Conservation (phyloP, 1,284 basidiomycete species). For the Malassezia yamatoensis region DNA sequence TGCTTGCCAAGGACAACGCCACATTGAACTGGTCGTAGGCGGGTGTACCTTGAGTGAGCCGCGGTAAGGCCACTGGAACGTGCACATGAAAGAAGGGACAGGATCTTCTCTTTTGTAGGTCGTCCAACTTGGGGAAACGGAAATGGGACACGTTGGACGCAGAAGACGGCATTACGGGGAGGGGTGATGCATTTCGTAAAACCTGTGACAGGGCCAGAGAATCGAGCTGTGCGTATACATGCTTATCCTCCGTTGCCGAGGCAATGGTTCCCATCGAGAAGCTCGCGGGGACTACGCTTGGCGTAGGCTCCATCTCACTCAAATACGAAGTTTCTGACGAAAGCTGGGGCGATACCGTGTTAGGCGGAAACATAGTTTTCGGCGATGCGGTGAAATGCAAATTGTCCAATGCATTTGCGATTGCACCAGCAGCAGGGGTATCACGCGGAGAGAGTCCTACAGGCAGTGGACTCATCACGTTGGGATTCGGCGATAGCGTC, state of each 20-base stretch:
- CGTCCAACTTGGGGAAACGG: conserved; percentile 45
- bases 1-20: conserved; percentile 40
- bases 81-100: conserved; percentile 50
- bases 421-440: conserved; percentile 30
- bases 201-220: conserved; percentile 30
- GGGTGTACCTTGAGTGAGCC: conserved; percentile 28
- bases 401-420: conserved; percentile 36
- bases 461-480: conserved; percentile 10
- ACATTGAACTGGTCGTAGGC: conserved; percentile 40
- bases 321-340: not conserved
- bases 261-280: conserved; percentile 47
- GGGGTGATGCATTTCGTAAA: conserved; percentile 25
- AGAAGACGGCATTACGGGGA: conserved; percentile 34
- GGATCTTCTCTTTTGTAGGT: conserved; percentile 46
- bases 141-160: conserved; percentile 29
- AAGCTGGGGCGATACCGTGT: conserved; percentile 11
- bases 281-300: conserved; percentile 30
- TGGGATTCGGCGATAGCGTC: conserved; percentile 20
- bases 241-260: conserved; percentile 34
- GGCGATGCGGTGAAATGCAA: conserved; percentile 28
- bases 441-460: conserved; percentile 17
- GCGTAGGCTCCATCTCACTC: not conserved
- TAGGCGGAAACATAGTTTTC: conserved; percentile 17
- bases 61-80: conserved; percentile 47
- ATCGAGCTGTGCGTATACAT: conserved; percentile 42